Conservation (phyloP, 306 rosid species). For the Herpetospermum pedunculosum region DNA sequence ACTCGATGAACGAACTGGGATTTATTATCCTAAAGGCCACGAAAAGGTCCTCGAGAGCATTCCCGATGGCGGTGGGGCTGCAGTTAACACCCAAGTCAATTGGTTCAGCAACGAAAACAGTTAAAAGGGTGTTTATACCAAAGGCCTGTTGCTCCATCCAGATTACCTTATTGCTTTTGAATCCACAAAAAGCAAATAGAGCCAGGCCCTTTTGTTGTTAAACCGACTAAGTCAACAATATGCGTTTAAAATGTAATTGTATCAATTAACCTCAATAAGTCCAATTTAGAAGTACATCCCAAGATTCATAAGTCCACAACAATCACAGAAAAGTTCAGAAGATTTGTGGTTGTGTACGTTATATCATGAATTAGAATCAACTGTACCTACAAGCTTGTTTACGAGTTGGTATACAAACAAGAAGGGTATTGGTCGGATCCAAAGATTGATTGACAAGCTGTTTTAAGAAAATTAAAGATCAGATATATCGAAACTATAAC, state of each 20-base stretch:
- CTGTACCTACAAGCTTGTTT: background rate
- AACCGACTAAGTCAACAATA: background rate
- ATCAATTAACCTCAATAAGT: background rate
- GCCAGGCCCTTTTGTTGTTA: background rate
- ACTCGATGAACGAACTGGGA: conserved; percentile 19
- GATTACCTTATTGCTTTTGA: background rate
- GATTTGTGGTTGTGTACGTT: background rate
- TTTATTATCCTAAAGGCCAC: conserved; percentile 23
- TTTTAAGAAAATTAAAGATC: background rate
- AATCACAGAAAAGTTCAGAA: background rate
- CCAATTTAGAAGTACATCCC: background rate
- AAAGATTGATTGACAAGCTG: background rate
- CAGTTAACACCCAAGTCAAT: conserved; percentile 11
- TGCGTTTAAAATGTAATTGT: background rate
- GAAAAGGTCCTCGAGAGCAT: conserved; percentile 18
- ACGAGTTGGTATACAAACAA: background rate
- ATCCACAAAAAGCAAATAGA: background rate
- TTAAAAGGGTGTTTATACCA: background rate
- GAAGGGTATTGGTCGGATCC: background rate
- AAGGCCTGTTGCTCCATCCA: background rate
- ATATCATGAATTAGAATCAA: background rate
- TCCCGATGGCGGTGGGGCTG: background rate
- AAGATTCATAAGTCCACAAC: background rate
- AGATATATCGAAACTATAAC: background rate
- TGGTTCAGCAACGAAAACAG: conserved; percentile 7